Evolutionary conservation across 805 yeast species (phyloP).

Genomic region (Starmerella geochares): DNA sequence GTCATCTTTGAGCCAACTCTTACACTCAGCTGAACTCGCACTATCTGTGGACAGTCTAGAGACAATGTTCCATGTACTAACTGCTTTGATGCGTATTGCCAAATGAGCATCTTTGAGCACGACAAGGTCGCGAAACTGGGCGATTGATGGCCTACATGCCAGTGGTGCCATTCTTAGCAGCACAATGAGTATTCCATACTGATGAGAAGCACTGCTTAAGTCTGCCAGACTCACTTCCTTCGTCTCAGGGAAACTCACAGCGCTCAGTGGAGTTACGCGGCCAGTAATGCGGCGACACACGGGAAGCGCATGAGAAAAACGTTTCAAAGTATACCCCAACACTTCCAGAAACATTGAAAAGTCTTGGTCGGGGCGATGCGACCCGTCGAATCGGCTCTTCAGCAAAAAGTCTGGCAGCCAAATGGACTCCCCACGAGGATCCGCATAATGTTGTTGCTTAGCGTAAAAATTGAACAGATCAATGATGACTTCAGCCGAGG

Average conservation of each 20-base stretch:
- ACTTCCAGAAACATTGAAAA: constrained; percentile 23
- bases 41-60: neutral
- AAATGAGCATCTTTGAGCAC: constrained; percentile 20
- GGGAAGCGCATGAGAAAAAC: neutral
- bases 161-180: constrained; percentile 12
- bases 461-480: constrained; percentile 21
- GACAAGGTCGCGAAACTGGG: constrained; percentile 24
- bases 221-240: constrained; percentile 15
- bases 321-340: constrained; percentile 21
- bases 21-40: constrained; percentile 11
- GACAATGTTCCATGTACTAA: constrained; percentile 25
- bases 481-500: constrained; percentile 12
- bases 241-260: constrained; percentile 20
- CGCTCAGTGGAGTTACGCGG: constrained; percentile 24
- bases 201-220: constrained; percentile 23
- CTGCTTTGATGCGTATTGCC: constrained; percentile 21
- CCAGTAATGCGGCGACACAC: constrained; percentile 17
- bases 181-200: constrained; percentile 24
- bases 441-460: constrained; percentile 22
- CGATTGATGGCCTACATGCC: constrained; percentile 15
- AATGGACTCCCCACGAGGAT: constrained; percentile 22
- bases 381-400: constrained; percentile 21
- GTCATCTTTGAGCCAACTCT: constrained; percentile 19
- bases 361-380: constrained; percentile 6
- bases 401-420: constrained; percentile 21